Conservation (phyloP, 176 grass and related monocot genomes). For the Avena sativa region DNA sequence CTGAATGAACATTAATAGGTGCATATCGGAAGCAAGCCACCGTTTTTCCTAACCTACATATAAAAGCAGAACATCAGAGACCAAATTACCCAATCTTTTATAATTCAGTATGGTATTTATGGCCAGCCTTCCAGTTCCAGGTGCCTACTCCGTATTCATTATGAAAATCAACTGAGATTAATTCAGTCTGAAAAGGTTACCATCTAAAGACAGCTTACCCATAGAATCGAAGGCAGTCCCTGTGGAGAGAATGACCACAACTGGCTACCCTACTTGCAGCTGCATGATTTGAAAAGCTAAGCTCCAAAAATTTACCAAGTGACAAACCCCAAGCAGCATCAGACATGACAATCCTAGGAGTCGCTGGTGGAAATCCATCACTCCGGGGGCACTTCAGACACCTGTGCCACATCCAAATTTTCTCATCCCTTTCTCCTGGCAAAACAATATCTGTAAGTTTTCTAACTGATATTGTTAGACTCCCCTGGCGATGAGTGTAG, state of each 20-base stretch:
- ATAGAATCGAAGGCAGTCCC: constrained; percentile 94
- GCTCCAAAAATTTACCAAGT: constrained; percentile 98
- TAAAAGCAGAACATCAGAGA: constrained; percentile 49
- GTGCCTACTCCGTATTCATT: not conserved
- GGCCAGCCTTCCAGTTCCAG: constrained; percentile 34
- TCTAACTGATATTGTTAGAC: constrained; percentile 95
- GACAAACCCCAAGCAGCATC: constrained; percentile 97
- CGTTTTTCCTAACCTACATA: constrained; percentile 84
- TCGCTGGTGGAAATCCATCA: constrained; percentile 91
- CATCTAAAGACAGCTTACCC: constrained; percentile 59
- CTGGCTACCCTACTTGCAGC: constrained; percentile 92
- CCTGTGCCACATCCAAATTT: constrained; percentile 99
- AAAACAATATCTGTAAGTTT: constrained; percentile 74
- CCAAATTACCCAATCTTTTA: constrained; percentile 11
- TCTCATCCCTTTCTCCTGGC: constrained; percentile 80
- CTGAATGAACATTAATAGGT: constrained; percentile 86
- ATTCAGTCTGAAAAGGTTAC: constrained; percentile 18
- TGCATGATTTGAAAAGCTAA: constrained; percentile 96
- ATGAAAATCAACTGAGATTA: constrained; percentile 26
- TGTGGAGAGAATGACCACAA: constrained; percentile 96
- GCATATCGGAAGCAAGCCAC: constrained; percentile 88
- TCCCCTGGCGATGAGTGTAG: constrained; percentile 91
- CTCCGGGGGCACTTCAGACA: constrained; percentile 83
- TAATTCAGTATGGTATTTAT: constrained; percentile 21
- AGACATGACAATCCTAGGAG: constrained; percentile 89